phyloP scores from a whole-genome alignment of 495 filamentous ascomycete genomes.

The Penicillium verhagenii region DNA sequence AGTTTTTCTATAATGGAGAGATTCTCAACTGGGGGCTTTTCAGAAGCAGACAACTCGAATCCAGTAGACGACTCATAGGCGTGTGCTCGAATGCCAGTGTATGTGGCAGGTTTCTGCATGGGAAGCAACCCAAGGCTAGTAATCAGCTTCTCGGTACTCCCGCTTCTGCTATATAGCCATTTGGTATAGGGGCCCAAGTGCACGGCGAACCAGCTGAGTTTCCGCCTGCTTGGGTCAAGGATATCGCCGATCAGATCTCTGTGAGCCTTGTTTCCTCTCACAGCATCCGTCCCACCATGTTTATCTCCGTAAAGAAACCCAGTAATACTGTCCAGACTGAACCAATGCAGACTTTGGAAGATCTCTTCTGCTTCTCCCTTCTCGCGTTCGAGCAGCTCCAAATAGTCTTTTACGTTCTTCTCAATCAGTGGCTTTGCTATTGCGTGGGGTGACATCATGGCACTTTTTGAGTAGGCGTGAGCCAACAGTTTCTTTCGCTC shows the following conservation, averaged over 20 bases:
- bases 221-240: background rate
- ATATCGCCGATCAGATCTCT: background rate
- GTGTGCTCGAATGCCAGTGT: constrained; percentile 1
- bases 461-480: constrained; percentile 38
- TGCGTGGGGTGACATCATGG: constrained; percentile 22
- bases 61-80: background rate
- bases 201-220: constrained; percentile 1
- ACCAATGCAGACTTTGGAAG: constrained; percentile 40
- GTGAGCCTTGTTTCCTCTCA: background rate
- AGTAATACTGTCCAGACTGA: constrained; percentile 42
- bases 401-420: constrained; percentile 27
- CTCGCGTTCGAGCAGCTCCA: constrained; percentile 27
- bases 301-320: constrained; percentile 19
- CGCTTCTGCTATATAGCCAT: constrained; percentile 2
- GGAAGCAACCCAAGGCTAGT: background rate
- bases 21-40: constrained; percentile 11
- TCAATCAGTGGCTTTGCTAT: constrained; percentile 19
- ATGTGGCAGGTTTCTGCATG: constrained; percentile 3
- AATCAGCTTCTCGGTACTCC: background rate
- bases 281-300: background rate
- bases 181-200: constrained; percentile 4
- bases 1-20: background rate
- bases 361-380: constrained; percentile 22
- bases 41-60: background rate
- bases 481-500: constrained; percentile 41